phyloP scores from a whole-genome alignment of 1,284 basidiomycete genomes.

The Moesziomyces sp. region DNA sequence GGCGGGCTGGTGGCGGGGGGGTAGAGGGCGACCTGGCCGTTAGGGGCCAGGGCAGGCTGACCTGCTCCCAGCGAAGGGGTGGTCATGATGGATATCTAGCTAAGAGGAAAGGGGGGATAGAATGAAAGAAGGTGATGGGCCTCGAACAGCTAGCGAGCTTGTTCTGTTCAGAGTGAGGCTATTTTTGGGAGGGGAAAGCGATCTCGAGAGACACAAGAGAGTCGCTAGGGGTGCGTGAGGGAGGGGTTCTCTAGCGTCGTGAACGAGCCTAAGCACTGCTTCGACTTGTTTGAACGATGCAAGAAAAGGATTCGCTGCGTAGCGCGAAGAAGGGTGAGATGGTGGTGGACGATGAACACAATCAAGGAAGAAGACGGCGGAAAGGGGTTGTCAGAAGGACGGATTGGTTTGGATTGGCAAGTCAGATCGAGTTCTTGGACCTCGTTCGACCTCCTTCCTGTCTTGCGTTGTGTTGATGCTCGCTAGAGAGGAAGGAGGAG shows the following conservation, averaged over 20 bases:
- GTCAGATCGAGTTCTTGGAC: conserved; percentile 49
- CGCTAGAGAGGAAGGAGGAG: conserved; percentile 52
- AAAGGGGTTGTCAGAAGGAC: conserved; percentile 31
- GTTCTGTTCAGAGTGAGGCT: conserved; percentile 36
- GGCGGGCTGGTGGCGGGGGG: conserved; percentile 50
- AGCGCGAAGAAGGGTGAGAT: conserved; percentile 13
- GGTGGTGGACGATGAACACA: conserved; percentile 44
- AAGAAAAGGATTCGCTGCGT: neutral
- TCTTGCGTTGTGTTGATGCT: conserved; percentile 52
- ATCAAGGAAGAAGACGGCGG: conserved; percentile 37
- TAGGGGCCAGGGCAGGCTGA: conserved; percentile 32
- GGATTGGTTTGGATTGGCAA: conserved; percentile 43
- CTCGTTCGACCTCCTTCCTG: conserved; percentile 56
- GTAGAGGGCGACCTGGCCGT: conserved; percentile 33
- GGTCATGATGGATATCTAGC: conserved; percentile 35
- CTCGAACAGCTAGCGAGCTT: conserved; percentile 28
- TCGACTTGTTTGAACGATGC: conserved; percentile 2
- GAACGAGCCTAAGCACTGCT: neutral
- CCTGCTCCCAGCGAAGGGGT: conserved; percentile 55
- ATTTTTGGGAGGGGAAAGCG: conserved; percentile 22
- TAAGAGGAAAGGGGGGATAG: conserved; percentile 2
- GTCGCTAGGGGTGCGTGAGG: neutral
- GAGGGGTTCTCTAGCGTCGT: conserved; percentile 10
- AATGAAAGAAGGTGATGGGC: conserved; percentile 31
- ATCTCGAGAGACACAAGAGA: conserved; percentile 3